Base-by-base conservation (phyloP, 441 rosid genomes). In the Kokia cookei region DNA sequence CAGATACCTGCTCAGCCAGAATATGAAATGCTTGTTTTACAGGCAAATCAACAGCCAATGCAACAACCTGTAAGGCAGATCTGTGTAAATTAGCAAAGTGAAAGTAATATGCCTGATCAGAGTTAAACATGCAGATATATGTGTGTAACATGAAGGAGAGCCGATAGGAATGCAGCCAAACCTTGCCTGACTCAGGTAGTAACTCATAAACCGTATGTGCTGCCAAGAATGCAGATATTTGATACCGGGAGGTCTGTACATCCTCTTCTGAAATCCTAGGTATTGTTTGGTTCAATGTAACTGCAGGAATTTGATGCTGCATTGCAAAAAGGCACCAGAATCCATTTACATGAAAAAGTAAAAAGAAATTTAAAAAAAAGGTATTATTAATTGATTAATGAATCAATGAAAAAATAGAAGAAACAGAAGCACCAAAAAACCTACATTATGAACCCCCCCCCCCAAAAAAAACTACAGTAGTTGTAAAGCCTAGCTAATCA, bases 171-270 rank as follows among this genome's bases (percentile, higher is more conserved):
- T 64, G 81, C 79, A 78, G 67, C 71, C 90, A 81, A 81, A 91
- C 96, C 96, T 91, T 91, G 86, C 91, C 91, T 51, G 96, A 91
- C 82, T 89, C 93, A 5, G 96, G 96, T 72, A 91, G 87, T 78
- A 91, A 85, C 85, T 91, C 96, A 72, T 91, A 91, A 63, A 86
- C 91, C 29, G 91, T 89, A 70, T 89, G 93, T 22, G 82, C 77
- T 48, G 88, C 83, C 82, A 91, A 81, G 82, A 85, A 87, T 74
- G 79, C 82, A 70, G 90, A 84, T 62, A 91, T 82, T 14, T 86
- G 92, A 29, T 83, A 86, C 67, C 89, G 89, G 71, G 93, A 87
- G 24, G 84, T 73, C 82, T 74, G 81, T 76, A 91, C 76, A 77
- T 89, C 93, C 74, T 80, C 76, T 66, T 84, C 87, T 5, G 91